A percentile compares a stretch with the other conserved stretches of the same genome.
Conservation (phyloP, 2,329 filamentous ascomycete species). For the Fusarium austroafricanum region DNA sequence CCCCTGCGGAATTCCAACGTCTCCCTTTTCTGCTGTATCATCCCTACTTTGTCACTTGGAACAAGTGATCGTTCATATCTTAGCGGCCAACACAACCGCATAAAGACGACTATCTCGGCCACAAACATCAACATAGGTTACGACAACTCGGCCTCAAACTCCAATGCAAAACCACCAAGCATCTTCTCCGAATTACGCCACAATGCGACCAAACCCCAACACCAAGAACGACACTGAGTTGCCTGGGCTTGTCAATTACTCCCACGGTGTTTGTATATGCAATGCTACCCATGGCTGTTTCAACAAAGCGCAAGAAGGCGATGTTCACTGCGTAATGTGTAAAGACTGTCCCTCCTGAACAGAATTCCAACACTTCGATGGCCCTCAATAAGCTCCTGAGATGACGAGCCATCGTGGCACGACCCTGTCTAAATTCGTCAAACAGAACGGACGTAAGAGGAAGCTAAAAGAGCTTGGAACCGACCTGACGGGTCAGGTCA, state of each 20-base stretch:
- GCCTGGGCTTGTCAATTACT: conserved; percentile 33
- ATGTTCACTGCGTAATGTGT: conserved; percentile 43
- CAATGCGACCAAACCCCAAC: conserved; percentile 13
- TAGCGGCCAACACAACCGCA: neutral
- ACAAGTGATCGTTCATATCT: neutral
- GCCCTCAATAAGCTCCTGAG: neutral
- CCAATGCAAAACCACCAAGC: conserved; percentile 12
- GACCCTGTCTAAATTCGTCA: neutral
- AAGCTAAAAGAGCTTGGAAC: conserved; percentile 4
- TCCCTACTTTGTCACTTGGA: neutral
- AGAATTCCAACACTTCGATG: neutral
- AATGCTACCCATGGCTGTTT: conserved; percentile 42
- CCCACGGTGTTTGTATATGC: conserved; percentile 43
- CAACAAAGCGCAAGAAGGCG: conserved; percentile 32
- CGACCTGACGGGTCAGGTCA: conserved; percentile 18
- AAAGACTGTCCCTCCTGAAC: too few relatives aligned
- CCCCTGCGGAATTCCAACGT: neutral
- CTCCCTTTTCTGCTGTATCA: conserved; percentile 1
- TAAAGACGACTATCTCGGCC: neutral
- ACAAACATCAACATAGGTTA: too few relatives aligned
- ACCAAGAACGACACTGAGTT: neutral
- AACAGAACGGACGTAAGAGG: neutral
- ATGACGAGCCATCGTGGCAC: conserved; percentile 3
- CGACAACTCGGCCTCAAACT: neutral
- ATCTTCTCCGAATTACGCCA: neutral